Base-by-base conservation (phyloP, 2,329 filamentous ascomycete species). In the Nothopassalora personata region DNA sequence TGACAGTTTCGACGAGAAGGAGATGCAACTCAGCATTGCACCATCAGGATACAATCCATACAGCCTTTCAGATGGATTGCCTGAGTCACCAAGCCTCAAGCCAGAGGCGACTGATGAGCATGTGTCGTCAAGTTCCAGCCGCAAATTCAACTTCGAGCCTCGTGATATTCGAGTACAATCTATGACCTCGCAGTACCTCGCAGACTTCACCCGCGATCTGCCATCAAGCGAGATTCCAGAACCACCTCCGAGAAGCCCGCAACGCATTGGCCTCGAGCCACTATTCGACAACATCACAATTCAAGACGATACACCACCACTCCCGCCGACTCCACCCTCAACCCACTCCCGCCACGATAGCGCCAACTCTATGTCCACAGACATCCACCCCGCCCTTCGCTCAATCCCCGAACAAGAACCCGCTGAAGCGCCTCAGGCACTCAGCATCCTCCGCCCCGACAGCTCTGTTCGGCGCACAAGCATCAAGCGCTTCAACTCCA, bases 101-200 rank as follows among this genome's bases (percentile, higher is more conserved):
- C 4, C 28, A n/a, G 34, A 51, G 49, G 19, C 49, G 10, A 51
- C 1, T 10, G 49, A 34, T 1, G 49, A 51, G 30, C 49, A 51
- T 10, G 1, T 31, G 18, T 11, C 30, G 4, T 1, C 47, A 3
- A 34, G 15, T 19, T 30, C 49, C 2, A 10, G 4, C 5, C 27
- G 49, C 27, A 15, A n/a, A 15, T 34, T 34, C n/a, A 19, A 34
- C 30, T 52, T 60, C 19, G 52, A 36, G 30, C 58, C 63, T 34
- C 57, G 60, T 27, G 63, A 65, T 13, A 53, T 60, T 18, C 54
- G 58, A 49, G 56, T 61, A 3, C 53, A 59, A 39, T 57, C 49
- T 15, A 54, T 59, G 19, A 57, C 60, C 15, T 46, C 57, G 1
- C 53, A 58, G 9, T 60, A 59, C 15, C 45, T 62, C 3, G 53